A percentile compares a stretch with the other conserved stretches of the same genome.
These are phyloP conservation scores for Aspergillus texensis DNA, from an alignment of 2,329 filamentous ascomycete species.

Conservation along the genomic window DNA sequence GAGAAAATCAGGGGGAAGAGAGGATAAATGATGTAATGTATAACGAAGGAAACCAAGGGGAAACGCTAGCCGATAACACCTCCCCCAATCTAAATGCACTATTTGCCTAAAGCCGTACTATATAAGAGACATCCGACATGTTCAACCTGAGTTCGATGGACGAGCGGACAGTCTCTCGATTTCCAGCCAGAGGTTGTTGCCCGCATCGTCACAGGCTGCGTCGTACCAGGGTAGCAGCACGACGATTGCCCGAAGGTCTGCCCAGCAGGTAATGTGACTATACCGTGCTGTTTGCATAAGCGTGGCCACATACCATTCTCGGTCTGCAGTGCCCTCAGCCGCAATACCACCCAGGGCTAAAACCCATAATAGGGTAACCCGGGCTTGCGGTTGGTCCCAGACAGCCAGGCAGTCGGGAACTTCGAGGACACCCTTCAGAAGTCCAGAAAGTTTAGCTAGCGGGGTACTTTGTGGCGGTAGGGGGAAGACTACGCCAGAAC, in stretches of 20 bases:
- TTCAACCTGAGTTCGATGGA: not conserved
- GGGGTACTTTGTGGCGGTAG: constrained; percentile 42
- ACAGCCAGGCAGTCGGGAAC: constrained; percentile 21
- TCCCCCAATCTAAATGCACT: constrained; percentile 1
- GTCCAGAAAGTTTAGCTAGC: constrained; percentile 31
- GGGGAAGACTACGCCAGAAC: constrained; percentile 44
- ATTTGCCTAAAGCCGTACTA: not conserved
- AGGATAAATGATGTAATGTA: not conserved
- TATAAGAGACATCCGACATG: not conserved
- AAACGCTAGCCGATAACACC: not conserved
- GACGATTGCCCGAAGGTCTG: constrained; percentile 28
- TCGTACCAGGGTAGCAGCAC: constrained; percentile 39
- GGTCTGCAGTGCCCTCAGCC: constrained; percentile 31
- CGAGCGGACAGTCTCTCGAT: constrained; percentile 10
- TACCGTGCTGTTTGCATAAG: constrained; percentile 25
- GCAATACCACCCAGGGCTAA: constrained; percentile 43
- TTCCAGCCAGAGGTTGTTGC: constrained; percentile 33
- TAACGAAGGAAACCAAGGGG: not conserved
- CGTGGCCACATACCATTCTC: constrained; percentile 36
- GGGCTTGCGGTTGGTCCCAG: constrained; percentile 31
- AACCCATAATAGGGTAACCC: constrained; percentile 39
- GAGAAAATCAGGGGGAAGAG: not conserved
- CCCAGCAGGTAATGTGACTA: constrained; percentile 29
- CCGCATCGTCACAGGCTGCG: constrained; percentile 36
- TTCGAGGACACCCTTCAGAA: constrained; percentile 30